Percentiles rank a stretch among this genome's conserved stretches.
Conservation (phyloP, 768 basidiomycete genomes). For the Cytidiella melzeri region DNA sequence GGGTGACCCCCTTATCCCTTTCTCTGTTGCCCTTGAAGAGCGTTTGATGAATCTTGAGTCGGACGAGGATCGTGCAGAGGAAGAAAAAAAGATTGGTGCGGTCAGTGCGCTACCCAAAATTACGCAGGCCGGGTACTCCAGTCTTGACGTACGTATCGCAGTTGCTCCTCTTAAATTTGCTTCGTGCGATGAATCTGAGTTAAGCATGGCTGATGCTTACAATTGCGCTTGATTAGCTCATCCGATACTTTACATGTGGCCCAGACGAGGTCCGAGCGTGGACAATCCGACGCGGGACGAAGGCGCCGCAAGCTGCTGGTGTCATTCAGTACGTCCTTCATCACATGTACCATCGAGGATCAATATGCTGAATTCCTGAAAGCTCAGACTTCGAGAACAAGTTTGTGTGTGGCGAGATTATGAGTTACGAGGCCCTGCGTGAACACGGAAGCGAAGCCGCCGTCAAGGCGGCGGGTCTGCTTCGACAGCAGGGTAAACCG, state of each 20-base stretch:
- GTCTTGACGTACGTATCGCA: slow-evolving; percentile 59
- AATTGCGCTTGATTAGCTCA: slow-evolving; percentile 45
- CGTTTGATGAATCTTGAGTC: slow-evolving; percentile 58
- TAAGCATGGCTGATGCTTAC: neutral
- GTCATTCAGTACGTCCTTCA: slow-evolving; percentile 78
- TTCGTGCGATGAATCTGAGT: neutral
- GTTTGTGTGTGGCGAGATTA: slow-evolving; percentile 96
- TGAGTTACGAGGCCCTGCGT: slow-evolving; percentile 84
- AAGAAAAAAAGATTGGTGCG: slow-evolving; percentile 71
- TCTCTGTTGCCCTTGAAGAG: slow-evolving; percentile 94
- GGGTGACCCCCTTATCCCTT: slow-evolving; percentile 93
- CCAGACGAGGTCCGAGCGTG: slow-evolving; percentile 97
- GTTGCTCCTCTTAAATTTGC: neutral
- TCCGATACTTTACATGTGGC: slow-evolving; percentile 96
- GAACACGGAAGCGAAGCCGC: slow-evolving; percentile 86
- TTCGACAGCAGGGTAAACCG: slow-evolving; percentile 93
- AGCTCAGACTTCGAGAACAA: slow-evolving; percentile 98
- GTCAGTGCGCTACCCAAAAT: slow-evolving; percentile 83
- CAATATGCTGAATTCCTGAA: neutral
- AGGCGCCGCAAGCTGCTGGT: slow-evolving; percentile 96
- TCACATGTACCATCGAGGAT: neutral
- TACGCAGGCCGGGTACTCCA: slow-evolving; percentile 88
- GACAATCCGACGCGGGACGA: slow-evolving; percentile 92
- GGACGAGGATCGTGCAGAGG: slow-evolving; percentile 66
- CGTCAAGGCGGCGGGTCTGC: slow-evolving; percentile 93